Evolutionary conservation across 192 early-diverging fungal species (phyloP).

Genomic region (Obelidium mucronatum): DNA sequence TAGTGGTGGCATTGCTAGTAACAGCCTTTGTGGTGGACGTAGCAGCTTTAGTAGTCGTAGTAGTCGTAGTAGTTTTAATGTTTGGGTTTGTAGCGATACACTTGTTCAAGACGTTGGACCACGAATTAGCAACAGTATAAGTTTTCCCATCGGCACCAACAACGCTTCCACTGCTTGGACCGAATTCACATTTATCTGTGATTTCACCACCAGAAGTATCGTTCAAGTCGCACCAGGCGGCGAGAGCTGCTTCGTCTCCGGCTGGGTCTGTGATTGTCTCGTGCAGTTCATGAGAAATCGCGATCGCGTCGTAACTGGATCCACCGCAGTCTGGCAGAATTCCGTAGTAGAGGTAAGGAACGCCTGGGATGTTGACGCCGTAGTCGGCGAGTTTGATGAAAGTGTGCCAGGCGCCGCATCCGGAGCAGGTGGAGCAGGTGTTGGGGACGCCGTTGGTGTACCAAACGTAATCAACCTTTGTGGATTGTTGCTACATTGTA

Average conservation of each 20-base stretch:
- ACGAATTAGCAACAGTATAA: constrained; percentile 7
- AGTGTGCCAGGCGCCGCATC: constrained; percentile 43
- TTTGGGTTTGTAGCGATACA: neutral
- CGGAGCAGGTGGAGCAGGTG: constrained; percentile 8
- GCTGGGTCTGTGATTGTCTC: constrained; percentile 8
- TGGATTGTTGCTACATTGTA: constrained; percentile 5
- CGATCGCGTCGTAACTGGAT: neutral
- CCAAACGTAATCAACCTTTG: neutral
- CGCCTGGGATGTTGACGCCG: neutral
- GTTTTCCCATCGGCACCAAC: neutral
- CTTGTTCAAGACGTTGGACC: neutral
- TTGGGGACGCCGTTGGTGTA: constrained; percentile 2
- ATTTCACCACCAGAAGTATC: neutral
- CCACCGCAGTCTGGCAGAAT: constrained; percentile 29
- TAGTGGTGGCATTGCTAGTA: neutral
- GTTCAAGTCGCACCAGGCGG: neutral
- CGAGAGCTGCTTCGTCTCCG: neutral
- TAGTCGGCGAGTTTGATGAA: constrained; percentile 26
- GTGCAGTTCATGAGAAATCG: constrained; percentile 1
- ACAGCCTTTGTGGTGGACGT: neutral
- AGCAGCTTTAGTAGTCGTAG: neutral
- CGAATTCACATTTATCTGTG: constrained; percentile 1
- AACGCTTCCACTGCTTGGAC: neutral
- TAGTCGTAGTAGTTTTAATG: neutral
- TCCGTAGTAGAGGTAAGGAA: constrained; percentile 40